Conservation (phyloP, 192 early-diverging fungal genomes). For the Linnemannia hyalina region DNA sequence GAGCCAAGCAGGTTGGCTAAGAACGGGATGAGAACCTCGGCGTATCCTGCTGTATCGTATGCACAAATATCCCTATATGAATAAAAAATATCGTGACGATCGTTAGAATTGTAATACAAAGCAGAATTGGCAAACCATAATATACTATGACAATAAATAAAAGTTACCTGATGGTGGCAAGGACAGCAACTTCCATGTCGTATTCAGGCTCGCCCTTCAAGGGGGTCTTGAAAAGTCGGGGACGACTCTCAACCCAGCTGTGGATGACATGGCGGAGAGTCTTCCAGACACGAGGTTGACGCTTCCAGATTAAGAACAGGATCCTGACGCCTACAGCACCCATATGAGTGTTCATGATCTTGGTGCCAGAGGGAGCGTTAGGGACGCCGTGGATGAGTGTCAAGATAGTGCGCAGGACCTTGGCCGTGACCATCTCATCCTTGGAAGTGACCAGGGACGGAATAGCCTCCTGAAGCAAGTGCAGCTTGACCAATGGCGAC, state of each 20-base stretch:
- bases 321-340: constrained; percentile 63
- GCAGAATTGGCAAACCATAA: background rate
- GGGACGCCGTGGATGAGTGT: constrained; percentile 57
- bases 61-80: constrained; percentile 62
- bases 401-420: constrained; percentile 59
- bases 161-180: constrained; percentile 61
- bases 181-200: constrained; percentile 64
- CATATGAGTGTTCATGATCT: constrained; percentile 50
- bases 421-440: constrained; percentile 63
- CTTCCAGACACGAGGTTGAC: constrained; percentile 68
- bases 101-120: background rate
- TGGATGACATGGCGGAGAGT: constrained; percentile 62
- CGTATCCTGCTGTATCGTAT: constrained; percentile 55
- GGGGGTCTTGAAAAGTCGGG: constrained; percentile 35
- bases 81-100: background rate
- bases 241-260: constrained; percentile 63
- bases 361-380: constrained; percentile 30
- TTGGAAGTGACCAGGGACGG: constrained; percentile 60
- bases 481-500: constrained; percentile 39
- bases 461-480: constrained; percentile 60
- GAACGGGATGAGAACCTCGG: constrained; percentile 65
- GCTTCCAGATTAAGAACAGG: constrained; percentile 57
- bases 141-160: background rate
- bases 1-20: constrained; percentile 62
- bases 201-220: constrained; percentile 43